Base-by-base conservation (phyloP, 345 rosid genomes). In the Sonneratia caseolaris region DNA sequence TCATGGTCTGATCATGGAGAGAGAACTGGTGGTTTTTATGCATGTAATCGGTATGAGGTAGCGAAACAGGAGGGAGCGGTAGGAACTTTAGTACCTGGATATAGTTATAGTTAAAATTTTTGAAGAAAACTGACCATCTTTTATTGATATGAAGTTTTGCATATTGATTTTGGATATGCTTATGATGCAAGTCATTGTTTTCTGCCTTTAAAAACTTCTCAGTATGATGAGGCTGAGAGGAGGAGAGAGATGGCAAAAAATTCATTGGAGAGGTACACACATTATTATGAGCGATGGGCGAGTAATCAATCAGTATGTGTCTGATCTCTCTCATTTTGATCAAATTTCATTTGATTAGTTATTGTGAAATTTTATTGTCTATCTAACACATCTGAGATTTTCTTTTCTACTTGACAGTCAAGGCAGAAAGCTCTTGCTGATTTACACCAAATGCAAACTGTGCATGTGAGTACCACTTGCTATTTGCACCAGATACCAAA, bases 271-370 rank as follows among this genome's bases (percentile, higher is more conserved):
- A 84, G 91, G 80, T 96, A 96, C 79, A 92, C 99, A 64, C 99
- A 96, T 83, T 96, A 92, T 80, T 96, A 96, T 83, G 99, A 96
- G 84, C 90, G 99, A 38, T 96, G 99, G 99, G 97, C 97, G 22
- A 91, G 90, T 81, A 96, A 96, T 82, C 99, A 96, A 82, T 79
- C 76, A 67, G 99, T 96, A 89, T 62, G 89, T 69, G 38, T 49
- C 53, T 37, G 24, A 70, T 68, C 61, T 22, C 14, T 8, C 27
- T 75, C 7, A 62, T 62, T 14, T 35, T 62, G 37, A 27, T 35
- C 37, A 62, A 42, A 27, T 27, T 62, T 21, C 45, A 2, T n/a
- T 22, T 74, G 68, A 68, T 27, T 16, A 42, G 40, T 14, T 64
- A 13, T 51, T 72, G 40, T 40, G 14, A 43, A 40, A 22, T 43